Percentiles rank a stretch among this genome's conserved stretches.
phyloP scores from a whole-genome alignment of 2,329 filamentous ascomycete genomes.

The Paecilomyces variotii region DNA sequence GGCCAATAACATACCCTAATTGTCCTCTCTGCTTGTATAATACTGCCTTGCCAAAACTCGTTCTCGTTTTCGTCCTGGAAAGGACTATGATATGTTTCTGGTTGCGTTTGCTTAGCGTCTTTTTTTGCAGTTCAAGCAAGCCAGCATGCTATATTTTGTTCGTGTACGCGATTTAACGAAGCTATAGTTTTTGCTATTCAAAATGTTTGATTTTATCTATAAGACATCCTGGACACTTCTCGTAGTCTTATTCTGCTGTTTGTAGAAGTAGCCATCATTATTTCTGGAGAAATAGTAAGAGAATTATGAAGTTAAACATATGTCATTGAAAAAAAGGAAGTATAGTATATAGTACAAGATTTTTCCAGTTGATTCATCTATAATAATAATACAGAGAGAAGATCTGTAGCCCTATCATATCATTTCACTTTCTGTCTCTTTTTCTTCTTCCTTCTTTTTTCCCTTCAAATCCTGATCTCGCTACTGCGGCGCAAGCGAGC shows the following conservation, averaged over 20 bases:
- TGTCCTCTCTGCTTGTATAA: background rate
- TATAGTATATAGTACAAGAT: background rate
- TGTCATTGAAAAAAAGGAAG: too few relatives aligned
- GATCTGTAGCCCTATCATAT: background rate
- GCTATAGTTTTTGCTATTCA: background rate
- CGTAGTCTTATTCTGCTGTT: background rate
- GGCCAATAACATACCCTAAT: background rate
- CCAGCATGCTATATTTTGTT: background rate
- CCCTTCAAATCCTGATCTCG: background rate
- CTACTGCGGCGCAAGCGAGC: conserved; percentile 19
- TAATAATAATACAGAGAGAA: background rate
- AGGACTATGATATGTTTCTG: background rate
- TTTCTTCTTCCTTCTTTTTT: background rate
- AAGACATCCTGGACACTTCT: background rate
- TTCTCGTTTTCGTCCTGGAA: background rate
- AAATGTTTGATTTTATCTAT: background rate
- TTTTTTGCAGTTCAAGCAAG: background rate
- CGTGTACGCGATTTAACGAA: background rate
- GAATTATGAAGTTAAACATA: too few relatives aligned
- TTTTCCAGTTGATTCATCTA: background rate
- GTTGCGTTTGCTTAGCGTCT: background rate
- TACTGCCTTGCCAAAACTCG: background rate
- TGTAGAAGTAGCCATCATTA: background rate
- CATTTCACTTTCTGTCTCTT: background rate
- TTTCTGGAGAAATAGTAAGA: background rate